Evolutionary conservation across 2,329 filamentous ascomycete species (phyloP), one percentile per base, ranked within the genome.

Genomic region (Akanthomyces muscarius): DNA sequence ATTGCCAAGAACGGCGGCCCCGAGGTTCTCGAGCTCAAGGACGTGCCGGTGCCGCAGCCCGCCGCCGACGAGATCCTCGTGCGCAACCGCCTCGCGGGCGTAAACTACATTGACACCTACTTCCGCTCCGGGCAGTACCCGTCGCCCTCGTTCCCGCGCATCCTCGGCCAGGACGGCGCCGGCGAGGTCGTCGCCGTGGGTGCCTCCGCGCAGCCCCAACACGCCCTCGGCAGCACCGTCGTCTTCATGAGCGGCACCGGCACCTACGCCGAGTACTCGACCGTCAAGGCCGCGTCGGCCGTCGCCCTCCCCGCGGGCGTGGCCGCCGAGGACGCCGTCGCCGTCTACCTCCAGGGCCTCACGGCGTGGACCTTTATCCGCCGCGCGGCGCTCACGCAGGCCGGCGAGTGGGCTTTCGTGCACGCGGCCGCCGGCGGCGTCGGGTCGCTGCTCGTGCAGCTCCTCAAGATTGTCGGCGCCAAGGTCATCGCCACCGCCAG

Each of bases 81-180:
- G 64, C 89, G 89, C 76, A 96, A 96, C 75, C 85, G 88, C 66
- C 90, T 85, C 72, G 82, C 89, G 55, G 93, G 92, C 64, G 80
- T 97, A 65, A 97, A 97, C 77, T 97, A 85, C 77, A 96, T 97
- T 71, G 93, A 97, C 76, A 96, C 80, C 45, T 96, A 97, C 78
- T 96, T 93, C 83, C 91, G 93, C 73, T 86, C 84, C 14, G 93
- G 93, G 13, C 84, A 96, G 57, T 97, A 97, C 80, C 78, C 81
- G 13, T 79, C 87, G 1, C 82, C 89, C 0, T 51, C 64, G 1
- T 86, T 90, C 69, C 93, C 92, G 5, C 83, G 90, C 69, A 87
- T 88, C 57, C 87, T 94, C 23, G 92, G 93, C 65, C 88, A 89
- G 69, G 93, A 97, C 79, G 90, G 83, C 64, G 83, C 86, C 63